Conservation (phyloP, 495 filamentous ascomycete species). For the Geoglossum glabrum region DNA sequence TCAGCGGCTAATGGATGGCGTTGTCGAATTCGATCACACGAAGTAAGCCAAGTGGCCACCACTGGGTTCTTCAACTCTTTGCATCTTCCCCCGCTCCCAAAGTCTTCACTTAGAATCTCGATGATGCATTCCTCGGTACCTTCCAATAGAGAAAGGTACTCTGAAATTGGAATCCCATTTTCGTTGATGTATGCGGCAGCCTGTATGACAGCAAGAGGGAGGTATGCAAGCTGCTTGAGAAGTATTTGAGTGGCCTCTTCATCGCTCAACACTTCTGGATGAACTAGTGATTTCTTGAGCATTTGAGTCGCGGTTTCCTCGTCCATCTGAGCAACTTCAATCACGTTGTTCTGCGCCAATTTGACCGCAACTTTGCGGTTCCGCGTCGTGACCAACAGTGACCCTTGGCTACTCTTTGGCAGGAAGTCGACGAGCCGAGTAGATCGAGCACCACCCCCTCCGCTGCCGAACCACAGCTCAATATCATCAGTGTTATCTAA, state of each 20-base stretch:
- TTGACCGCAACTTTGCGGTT: not conserved
- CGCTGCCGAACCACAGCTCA: not conserved
- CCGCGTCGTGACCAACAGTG: conserved; percentile 10
- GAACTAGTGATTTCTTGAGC: conserved; percentile 12
- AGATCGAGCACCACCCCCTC: not conserved
- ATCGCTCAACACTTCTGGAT: not conserved
- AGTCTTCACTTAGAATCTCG: conserved; percentile 29
- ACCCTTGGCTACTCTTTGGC: conserved; percentile 4
- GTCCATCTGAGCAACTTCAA: conserved; percentile 9
- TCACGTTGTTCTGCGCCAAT: conserved; percentile 1
- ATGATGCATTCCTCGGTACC: conserved; percentile 22
- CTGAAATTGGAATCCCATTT: conserved; percentile 17
- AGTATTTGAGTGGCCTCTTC: conserved; percentile 7
- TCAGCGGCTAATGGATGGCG: conserved; percentile 16
- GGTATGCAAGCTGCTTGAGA: conserved; percentile 16
- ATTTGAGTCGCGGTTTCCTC: conserved; percentile 9
- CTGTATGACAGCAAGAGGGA: conserved; percentile 27
- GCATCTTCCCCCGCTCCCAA: conserved; percentile 25
- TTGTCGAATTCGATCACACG: conserved; percentile 26
- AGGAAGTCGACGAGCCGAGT: not conserved
- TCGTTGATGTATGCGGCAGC: conserved; percentile 26
- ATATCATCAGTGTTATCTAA: not conserved
- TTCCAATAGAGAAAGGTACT: conserved; percentile 25
- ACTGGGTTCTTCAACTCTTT: conserved; percentile 26
- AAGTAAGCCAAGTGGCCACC: conserved; percentile 33